Conservation (phyloP, 352 stramenopile species). For the Pythium sukuiense region DNA sequence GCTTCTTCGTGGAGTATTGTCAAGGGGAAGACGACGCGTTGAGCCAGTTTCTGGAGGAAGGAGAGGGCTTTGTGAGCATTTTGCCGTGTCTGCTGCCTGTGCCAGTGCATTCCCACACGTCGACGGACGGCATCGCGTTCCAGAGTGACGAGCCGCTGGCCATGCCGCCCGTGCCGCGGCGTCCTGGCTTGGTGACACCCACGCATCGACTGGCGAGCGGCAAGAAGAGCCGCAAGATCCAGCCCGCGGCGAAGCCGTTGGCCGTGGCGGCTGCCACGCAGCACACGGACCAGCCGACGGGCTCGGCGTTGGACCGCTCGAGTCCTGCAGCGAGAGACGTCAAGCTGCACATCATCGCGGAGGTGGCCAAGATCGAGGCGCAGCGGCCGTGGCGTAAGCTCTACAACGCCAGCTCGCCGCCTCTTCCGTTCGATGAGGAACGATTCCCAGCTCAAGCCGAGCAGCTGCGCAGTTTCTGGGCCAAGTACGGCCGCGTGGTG, state of each 20-base stretch:
- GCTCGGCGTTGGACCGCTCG: not conserved
- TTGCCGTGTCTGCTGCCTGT: conserved; percentile 29
- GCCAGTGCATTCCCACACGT: not conserved
- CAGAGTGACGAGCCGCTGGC: conserved; percentile 9
- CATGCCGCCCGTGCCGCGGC: conserved; percentile 32
- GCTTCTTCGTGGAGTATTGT: conserved; percentile 49
- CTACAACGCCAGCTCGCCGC: conserved; percentile 26
- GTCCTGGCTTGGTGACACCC: conserved; percentile 3
- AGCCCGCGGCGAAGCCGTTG: not conserved
- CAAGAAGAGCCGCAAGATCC: not conserved
- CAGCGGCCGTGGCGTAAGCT: conserved; percentile 38
- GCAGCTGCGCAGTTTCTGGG: conserved; percentile 43
- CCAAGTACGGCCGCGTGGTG: conserved; percentile 31
- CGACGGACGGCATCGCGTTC: conserved; percentile 15
- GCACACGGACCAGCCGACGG: not conserved
- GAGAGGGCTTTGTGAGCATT: conserved; percentile 42
- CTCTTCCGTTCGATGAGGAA: conserved; percentile 41
- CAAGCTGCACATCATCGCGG: conserved; percentile 14
- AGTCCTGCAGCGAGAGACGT: not conserved
- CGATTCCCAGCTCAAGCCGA: conserved; percentile 23
- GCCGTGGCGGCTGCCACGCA: not conserved
- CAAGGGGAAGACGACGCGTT: conserved; percentile 44
- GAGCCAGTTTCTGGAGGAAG: conserved; percentile 35
- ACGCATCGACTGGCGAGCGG: not conserved
- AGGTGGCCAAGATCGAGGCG: conserved; percentile 24